These are phyloP conservation scores for Monosporascus sp. DNA, from an alignment of 2,329 filamentous ascomycete genomes.

Conservation along the genomic window DNA sequence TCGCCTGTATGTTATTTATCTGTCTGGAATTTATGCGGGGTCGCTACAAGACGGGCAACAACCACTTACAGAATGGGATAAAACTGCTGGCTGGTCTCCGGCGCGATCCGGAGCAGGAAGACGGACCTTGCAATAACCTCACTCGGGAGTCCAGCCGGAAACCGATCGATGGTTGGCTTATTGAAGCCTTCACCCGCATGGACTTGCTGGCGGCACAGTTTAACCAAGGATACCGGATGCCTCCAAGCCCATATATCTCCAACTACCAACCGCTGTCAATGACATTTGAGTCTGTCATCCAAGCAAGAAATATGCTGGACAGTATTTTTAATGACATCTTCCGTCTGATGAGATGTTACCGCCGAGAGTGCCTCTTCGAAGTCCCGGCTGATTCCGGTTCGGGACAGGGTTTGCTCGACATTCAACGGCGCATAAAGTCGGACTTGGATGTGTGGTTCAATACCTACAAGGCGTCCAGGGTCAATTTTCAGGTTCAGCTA, in stretches of 20 bases:
- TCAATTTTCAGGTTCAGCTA: slow-evolving; percentile 5
- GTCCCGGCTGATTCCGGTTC: background rate
- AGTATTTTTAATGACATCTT: slow-evolving; percentile 18
- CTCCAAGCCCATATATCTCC: slow-evolving; percentile 8
- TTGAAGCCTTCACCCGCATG: slow-evolving; percentile 33
- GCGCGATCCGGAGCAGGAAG: slow-evolving; percentile 1
- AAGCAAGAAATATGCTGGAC: slow-evolving; percentile 19
- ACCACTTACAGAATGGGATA: slow-evolving; percentile 40
- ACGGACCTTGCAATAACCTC: slow-evolving; percentile 3
- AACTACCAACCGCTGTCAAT: slow-evolving; percentile 5
- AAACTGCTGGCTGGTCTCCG: slow-evolving; percentile 29
- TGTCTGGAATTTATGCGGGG: slow-evolving; percentile 31
- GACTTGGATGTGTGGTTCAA: slow-evolving; percentile 15
- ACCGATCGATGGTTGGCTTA: slow-evolving; percentile 36
- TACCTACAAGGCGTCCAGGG: slow-evolving; percentile 20
- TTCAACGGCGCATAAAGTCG: slow-evolving; percentile 7
- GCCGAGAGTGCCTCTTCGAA: background rate
- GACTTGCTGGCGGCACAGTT: slow-evolving; percentile 27
- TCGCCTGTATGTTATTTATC: slow-evolving; percentile 33
- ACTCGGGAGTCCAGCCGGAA: slow-evolving; percentile 14
- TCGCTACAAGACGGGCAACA: slow-evolving; percentile 30
- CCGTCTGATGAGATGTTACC: slow-evolving; percentile 13
- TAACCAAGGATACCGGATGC: slow-evolving; percentile 14
- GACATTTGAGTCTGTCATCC: slow-evolving; percentile 15
- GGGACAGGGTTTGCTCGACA: slow-evolving; percentile 1